Evolutionary conservation across 2,329 filamentous ascomycete species (phyloP).

Genomic region (Monosporascus sp.): DNA sequence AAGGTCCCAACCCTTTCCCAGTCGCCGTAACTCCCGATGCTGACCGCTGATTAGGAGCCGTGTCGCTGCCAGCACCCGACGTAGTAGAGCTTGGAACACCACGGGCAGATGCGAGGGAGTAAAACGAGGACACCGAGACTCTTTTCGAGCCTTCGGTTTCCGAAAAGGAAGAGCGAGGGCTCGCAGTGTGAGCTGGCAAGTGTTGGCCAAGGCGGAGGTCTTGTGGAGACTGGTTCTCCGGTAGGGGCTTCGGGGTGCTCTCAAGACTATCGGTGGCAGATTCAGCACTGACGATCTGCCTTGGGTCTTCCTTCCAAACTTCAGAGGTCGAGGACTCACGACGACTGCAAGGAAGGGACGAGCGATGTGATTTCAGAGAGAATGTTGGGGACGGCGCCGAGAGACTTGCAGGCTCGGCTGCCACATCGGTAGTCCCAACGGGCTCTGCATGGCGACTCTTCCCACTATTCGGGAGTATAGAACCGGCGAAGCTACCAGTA

Average conservation of each 20-base stretch:
- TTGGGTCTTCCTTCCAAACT: constrained; percentile 33
- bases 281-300: constrained; percentile 27
- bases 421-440: constrained; percentile 47
- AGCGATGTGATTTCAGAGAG: constrained; percentile 37
- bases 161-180: constrained; percentile 42
- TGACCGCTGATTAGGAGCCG: constrained; percentile 34
- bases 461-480: constrained; percentile 30
- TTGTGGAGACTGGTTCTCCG: constrained; percentile 21
- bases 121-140: constrained; percentile 67
- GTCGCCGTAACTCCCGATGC: constrained; percentile 43
- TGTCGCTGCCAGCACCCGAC: constrained; percentile 51
- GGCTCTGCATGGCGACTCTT: constrained; percentile 58
- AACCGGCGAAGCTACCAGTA: constrained; percentile 23
- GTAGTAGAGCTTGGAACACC: constrained; percentile 46
- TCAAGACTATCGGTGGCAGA: constrained; percentile 42
- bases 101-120: constrained; percentile 61
- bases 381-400: constrained; percentile 56
- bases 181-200: constrained; percentile 45
- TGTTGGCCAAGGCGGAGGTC: constrained; percentile 24
- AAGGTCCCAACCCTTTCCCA: constrained; percentile 32
- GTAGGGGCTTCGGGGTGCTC: constrained; percentile 41
- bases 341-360: constrained; percentile 36
- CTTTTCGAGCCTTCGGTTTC: constrained; percentile 50
- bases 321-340: constrained; percentile 39
- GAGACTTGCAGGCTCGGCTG: constrained; percentile 55